These are phyloP conservation scores for Aplosporella prunicola DNA, from an alignment of 2,329 filamentous ascomycete genomes.

Conservation along the genomic window DNA sequence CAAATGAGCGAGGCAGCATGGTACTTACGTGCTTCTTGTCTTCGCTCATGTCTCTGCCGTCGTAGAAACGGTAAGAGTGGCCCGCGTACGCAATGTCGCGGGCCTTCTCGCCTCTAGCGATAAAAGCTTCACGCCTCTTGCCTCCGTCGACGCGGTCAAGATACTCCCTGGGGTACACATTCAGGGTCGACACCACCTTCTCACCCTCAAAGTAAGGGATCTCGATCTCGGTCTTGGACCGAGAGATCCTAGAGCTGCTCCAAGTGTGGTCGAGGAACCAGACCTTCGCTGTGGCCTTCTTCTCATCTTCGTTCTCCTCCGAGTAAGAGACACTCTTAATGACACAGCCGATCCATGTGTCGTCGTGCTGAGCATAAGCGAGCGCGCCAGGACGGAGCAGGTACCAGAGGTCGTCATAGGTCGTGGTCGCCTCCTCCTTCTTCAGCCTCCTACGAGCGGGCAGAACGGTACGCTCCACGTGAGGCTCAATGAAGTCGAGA, in stretches of 20 bases:
- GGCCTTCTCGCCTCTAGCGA: neutral
- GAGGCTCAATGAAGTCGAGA: slow-evolving; percentile 6
- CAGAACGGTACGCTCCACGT: slow-evolving; percentile 1
- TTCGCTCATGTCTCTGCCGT: slow-evolving; percentile 3
- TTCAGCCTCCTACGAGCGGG: slow-evolving; percentile 2
- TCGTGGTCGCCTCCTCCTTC: slow-evolving; percentile 4
- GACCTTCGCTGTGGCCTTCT: neutral
- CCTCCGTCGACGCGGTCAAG: slow-evolving; percentile 2
- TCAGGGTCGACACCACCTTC: slow-evolving; percentile 1
- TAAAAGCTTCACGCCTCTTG: neutral
- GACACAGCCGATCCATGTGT: slow-evolving; percentile 1
- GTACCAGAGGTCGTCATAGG: slow-evolving; percentile 8
- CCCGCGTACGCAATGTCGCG: slow-evolving; percentile 4
- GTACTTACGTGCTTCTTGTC: slow-evolving; percentile 1
- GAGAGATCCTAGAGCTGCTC: slow-evolving; percentile 4
- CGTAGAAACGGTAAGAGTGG: slow-evolving; percentile 4
- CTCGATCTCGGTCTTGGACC: slow-evolving; percentile 1
- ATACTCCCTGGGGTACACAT: slow-evolving; percentile 6
- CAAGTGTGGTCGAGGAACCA: slow-evolving; percentile 9
- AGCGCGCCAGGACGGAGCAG: slow-evolving; percentile 4
- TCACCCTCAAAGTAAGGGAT: slow-evolving; percentile 7
- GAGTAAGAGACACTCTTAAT: slow-evolving; percentile 1
- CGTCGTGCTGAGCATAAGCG: neutral
- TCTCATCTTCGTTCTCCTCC: neutral
- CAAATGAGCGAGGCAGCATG: neutral